Evolutionary conservation across 192 early-diverging fungal genomes (phyloP).

Genomic region (Thamnidium elegans): DNA sequence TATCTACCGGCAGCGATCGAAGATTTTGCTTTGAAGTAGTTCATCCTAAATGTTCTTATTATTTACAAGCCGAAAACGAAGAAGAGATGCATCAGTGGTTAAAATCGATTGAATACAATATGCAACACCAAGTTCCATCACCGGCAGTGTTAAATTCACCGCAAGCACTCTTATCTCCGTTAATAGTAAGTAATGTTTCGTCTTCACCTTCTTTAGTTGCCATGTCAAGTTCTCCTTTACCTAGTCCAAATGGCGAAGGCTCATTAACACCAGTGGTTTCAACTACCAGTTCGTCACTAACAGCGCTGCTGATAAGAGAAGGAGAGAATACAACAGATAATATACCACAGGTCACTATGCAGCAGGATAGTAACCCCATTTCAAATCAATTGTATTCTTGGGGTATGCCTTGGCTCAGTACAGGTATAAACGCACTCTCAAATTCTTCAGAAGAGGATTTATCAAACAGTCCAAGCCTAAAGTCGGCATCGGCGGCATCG

Average conservation of each 20-base stretch:
- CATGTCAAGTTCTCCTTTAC: not conserved
- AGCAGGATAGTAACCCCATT: not conserved
- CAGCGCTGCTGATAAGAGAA: constrained; percentile 23
- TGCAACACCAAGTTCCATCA: not conserved
- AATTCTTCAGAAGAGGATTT: not conserved
- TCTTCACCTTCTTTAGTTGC: not conserved
- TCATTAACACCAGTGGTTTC: not conserved
- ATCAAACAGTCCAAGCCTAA: not conserved
- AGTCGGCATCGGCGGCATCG: no score
- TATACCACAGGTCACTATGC: not conserved
- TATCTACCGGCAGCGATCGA: constrained; percentile 55
- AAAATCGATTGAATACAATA: constrained; percentile 15
- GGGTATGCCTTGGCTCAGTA: constrained; percentile 36
- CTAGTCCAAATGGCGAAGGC: not conserved
- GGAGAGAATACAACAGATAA: not conserved
- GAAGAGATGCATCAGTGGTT: constrained; percentile 68
- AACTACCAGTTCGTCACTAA: constrained; percentile 15
- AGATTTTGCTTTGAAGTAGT: constrained; percentile 72
- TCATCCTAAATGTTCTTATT: constrained; percentile 51
- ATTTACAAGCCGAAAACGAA: constrained; percentile 69
- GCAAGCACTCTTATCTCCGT: not conserved
- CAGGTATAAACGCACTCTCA: constrained; percentile 24
- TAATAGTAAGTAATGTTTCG: not conserved
- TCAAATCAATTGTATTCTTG: constrained; percentile 13
- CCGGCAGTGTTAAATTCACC: not conserved